Base-by-base conservation (phyloP, 768 basidiomycete species). In the Tulasnella sp. region DNA sequence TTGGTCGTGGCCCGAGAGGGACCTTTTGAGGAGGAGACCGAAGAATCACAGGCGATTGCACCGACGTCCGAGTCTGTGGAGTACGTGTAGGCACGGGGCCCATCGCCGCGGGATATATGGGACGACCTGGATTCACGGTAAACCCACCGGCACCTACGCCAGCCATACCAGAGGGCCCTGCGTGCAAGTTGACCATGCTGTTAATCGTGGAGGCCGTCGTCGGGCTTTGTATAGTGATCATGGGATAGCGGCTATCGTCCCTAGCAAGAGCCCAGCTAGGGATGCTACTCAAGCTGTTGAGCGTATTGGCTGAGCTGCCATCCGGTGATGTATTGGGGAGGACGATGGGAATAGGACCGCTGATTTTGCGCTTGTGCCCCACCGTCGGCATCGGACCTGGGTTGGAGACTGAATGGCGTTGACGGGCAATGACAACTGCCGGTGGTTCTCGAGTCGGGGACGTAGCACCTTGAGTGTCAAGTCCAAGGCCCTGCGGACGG, bases 301-400 rank as follows among this genome's bases (percentile, higher is more conserved):
- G 35, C 19, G 32, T 32, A 15, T 37, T 34, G 34, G 36, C 31
- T 6, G 7, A 6, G 8, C 52, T 25, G 12, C 17, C 36, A 2
- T 35, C 34, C n/a, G 52, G 52, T 21, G 52, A 40, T 25, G 41
- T 19, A 8, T 21, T 3, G 12, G 52, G 52, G n/a, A 27, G 23
- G 35, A 53, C 51, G 34, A 53, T 23, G 7, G 52, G 52, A n/a
- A 53, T 53, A 23, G 52, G 52, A 1, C 17, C 11, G 25, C 35
- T 37, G 52, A 53, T 53, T 39, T 53, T 53, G 14, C 52, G 3
- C 19, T 35, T 4, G 23, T 53, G 52, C 3, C 52, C 52, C 36
- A 53, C 52, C 11, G 52, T 53, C 1, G 52, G 52, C 0, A 53
- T 37, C 1, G 52, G 52, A 11, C 52, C 52, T 5, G 17, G 37